These are phyloP conservation scores for Circinella minor DNA, from an alignment of 371 early-diverging fungal genomes.

Conservation along the genomic window DNA sequence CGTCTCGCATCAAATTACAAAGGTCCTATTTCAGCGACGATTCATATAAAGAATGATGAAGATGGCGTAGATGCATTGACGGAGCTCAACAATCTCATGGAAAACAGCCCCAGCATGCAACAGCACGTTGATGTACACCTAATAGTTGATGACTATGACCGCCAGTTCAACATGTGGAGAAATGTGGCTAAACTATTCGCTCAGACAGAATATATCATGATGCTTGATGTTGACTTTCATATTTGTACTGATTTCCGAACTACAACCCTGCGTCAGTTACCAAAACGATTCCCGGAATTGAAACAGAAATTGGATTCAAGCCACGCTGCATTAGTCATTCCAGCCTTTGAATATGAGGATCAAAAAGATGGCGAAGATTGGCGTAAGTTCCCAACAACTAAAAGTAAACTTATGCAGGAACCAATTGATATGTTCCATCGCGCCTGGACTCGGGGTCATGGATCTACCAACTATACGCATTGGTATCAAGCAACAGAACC, in stretches of 20 bases:
- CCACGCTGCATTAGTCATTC: conserved; percentile 50
- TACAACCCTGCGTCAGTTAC: conserved; percentile 25
- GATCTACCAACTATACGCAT: conserved; percentile 50
- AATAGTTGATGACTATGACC: conserved; percentile 51
- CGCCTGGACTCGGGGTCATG: conserved; percentile 51
- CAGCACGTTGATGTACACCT: conserved; percentile 57
- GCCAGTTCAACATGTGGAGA: conserved; percentile 63
- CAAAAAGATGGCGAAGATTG: conserved; percentile 48
- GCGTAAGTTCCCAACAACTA: conserved; percentile 45
- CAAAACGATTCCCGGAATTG: conserved; percentile 24
- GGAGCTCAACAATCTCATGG: conserved; percentile 34
- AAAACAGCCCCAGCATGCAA: conserved; percentile 34
- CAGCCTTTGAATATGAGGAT: conserved; percentile 57
- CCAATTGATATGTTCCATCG: conserved; percentile 55
- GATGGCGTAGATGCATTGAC: conserved; percentile 29
- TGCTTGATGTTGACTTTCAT: conserved; percentile 63
- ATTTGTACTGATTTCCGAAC: conserved; percentile 50
- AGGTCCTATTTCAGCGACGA: conserved; percentile 54
- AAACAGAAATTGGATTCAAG: conserved; percentile 38
- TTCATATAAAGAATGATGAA: conserved; percentile 44
- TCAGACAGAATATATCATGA: conserved; percentile 57
- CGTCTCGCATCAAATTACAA: conserved; percentile 62
- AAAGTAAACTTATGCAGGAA: conserved; percentile 32
- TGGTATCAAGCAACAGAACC: conserved; percentile 44
- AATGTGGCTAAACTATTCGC: conserved; percentile 62